Evolutionary conservation across 805 yeast species (phyloP), one percentile per base, ranked within the genome.

Genomic region (Metschnikowia cerradonensis): DNA sequence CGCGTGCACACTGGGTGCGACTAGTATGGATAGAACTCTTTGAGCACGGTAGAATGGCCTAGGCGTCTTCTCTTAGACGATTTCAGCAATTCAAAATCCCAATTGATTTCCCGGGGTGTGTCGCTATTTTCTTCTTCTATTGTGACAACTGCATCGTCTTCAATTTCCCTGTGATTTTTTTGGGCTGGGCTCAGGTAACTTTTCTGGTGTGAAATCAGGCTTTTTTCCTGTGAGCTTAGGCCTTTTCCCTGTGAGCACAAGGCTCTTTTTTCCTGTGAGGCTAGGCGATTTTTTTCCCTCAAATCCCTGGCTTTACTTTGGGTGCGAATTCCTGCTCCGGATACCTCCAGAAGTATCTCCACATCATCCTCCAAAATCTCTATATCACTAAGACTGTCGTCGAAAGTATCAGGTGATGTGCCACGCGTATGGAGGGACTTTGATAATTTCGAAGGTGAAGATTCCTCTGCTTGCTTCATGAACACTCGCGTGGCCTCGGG

Each of bases 401-500:
- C 4, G 17, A 19, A 44, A 17, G 26, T 50, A 48, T 7, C 50
- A 46, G 6, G 34, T 15, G 36, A 20, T 31, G 17, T 8, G 41
- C 15, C 26, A 2, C 8, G 17, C 4, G 14, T 14, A 6, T 14
- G 17, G 14, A 26, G 26, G 19, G 14, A 30, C 6, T 7, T 32
- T 35, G 33, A 23, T 13, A 19, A 17, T 31, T 37, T 35, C 35
- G 44, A 45, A 6, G 48, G 48, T 41, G 42, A 34, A 5, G 26
- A 7, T 19, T 41, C 47, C 44, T 54, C 52, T 3, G 42, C 32
- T 32, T 45, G 50, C 30, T 20, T 47, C 56, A 50, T 41, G 22
- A 52, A 50, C 6, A 33, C 47, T 32, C 57, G 36, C n/a, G 55
- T 51, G 34, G 51, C 51, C 41, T 51, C 57, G 10, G 53, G 53